Percentiles rank a stretch among this genome's conserved stretches.
These are phyloP conservation scores for Nephelium lappaceum DNA, from an alignment of 345 rosid species.

Conservation along the genomic window DNA sequence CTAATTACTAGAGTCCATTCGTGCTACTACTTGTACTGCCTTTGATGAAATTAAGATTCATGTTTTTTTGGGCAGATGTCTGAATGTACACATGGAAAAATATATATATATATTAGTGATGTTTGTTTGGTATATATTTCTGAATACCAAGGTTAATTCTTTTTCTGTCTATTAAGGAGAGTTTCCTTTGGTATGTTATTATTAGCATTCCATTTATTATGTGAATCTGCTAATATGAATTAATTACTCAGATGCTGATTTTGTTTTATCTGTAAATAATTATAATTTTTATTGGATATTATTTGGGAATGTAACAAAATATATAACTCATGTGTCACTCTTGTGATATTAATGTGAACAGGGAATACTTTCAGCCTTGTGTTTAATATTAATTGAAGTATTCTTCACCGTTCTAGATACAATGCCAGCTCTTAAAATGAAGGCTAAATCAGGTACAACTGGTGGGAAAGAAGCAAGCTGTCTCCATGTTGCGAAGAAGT, in stretches of 20 bases:
- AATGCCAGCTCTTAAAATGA: constrained; percentile 71
- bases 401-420: constrained; percentile 34
- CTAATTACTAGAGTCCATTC: not conserved
- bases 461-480: constrained; percentile 44
- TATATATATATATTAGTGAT: not conserved
- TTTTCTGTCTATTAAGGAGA: not conserved
- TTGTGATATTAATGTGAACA: not conserved
- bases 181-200: not conserved
- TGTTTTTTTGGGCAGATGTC: not conserved
- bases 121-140: not conserved
- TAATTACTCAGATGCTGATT: not conserved
- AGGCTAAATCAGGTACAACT: constrained; percentile 45
- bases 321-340: not conserved
- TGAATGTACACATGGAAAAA: not conserved
- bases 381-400: constrained; percentile 6
- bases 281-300: not conserved
- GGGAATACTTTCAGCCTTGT: not conserved
- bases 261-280: not conserved
- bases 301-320: not conserved
- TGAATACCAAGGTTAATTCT: not conserved
- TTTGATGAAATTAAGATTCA: not conserved
- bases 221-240: not conserved
- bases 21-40: not conserved
- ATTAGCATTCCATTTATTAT: not conserved
- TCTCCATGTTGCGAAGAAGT: constrained; percentile 52